Evolutionary conservation across 2,329 filamentous ascomycete genomes (phyloP).

Genomic region (Colletotrichum plurivorum): DNA sequence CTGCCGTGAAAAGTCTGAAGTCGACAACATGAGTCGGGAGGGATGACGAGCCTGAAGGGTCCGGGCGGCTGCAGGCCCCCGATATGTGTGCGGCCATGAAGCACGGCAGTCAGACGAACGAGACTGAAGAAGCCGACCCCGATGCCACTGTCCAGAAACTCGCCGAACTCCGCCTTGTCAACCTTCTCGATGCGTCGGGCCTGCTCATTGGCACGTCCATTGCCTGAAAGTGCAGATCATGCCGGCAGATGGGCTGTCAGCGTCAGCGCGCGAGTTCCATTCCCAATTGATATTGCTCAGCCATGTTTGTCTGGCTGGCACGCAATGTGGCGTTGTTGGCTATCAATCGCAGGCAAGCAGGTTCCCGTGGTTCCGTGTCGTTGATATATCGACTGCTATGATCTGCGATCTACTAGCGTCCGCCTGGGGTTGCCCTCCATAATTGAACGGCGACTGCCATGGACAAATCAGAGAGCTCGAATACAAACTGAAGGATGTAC

Average conservation of each 20-base stretch:
- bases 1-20: constrained; percentile 25
- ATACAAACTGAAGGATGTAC: background rate
- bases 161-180: constrained; percentile 11
- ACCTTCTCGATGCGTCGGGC: background rate
- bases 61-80: constrained; percentile 16
- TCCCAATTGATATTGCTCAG: background rate
- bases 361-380: background rate
- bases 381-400: constrained; percentile 14
- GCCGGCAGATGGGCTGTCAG: constrained; percentile 2
- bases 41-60: constrained; percentile 20
- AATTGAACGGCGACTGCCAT: constrained; percentile 16
- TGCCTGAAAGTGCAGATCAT: background rate
- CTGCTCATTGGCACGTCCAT: background rate
- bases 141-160: background rate
- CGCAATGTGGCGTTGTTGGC: background rate
- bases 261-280: constrained; percentile 15
- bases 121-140: constrained; percentile 22
- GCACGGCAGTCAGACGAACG: constrained; percentile 31
- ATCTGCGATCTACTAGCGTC: constrained; percentile 28
- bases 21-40: constrained; percentile 26
- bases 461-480: constrained; percentile 27
- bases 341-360: background rate
- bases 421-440: constrained; percentile 14
- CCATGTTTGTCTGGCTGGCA: background rate
- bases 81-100: background rate